Evolutionary conservation across 148 eudicot genomes (phyloP).

Genomic region (Gaultheria prostrata): DNA sequence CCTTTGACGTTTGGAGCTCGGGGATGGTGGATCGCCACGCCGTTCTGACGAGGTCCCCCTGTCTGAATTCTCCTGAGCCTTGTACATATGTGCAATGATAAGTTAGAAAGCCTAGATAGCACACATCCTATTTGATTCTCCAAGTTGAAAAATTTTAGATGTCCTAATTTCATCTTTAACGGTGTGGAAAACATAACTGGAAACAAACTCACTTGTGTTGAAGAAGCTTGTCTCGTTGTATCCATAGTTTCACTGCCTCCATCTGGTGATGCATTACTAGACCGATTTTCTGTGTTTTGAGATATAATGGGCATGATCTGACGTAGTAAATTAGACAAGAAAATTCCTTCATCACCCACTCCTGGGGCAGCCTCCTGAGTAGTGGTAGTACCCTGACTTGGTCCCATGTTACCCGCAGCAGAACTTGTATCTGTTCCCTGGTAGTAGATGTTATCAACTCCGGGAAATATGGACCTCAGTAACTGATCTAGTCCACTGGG

Average conservation of each 20-base stretch:
- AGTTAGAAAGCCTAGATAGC: constrained; percentile 6
- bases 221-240: constrained; percentile 16
- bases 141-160: background rate
- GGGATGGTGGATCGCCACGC: constrained; percentile 22
- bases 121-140: background rate
- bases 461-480: constrained; percentile 39
- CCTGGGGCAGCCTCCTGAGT: constrained; percentile 28
- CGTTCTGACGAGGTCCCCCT: constrained; percentile 25
- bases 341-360: constrained; percentile 36
- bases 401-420: constrained; percentile 12
- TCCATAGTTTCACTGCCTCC: constrained; percentile 16
- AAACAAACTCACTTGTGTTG: constrained; percentile 22
- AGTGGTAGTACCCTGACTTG: constrained; percentile 21
- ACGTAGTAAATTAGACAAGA: constrained; percentile 44
- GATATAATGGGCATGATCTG: constrained; percentile 49
- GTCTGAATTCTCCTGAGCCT: constrained; percentile 31
- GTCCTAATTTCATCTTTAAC: background rate
- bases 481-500: constrained; percentile 37
- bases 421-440: constrained; percentile 21
- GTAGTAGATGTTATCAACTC: constrained; percentile 21
- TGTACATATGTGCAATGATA: constrained; percentile 17
- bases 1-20: constrained; percentile 44
- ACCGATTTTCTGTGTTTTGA: constrained; percentile 21
- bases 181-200: background rate
- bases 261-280: constrained; percentile 18